Conservation (phyloP, 139 green algal genomes). For the Chlorella sp. region DNA sequence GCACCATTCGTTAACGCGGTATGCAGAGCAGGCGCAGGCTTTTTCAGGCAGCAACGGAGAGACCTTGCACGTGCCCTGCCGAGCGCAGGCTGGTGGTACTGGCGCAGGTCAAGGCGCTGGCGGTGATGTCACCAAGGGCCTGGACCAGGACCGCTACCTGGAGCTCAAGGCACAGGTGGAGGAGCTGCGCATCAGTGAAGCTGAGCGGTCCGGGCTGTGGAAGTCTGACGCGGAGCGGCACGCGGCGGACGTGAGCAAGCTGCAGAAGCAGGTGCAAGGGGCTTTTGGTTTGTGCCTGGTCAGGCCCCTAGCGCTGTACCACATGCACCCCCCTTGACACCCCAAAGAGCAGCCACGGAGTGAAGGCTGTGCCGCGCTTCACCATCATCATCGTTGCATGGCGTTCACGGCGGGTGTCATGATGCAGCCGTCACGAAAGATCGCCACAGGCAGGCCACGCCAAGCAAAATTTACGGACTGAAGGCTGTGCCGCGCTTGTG, state of each 20-base stretch:
- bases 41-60: not conserved
- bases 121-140: no score
- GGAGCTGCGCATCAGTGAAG: not conserved
- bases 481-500: not conserved
- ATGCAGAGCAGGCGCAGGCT: not conserved
- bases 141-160: not conserved
- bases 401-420: no score
- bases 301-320: no score
- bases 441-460: no score
- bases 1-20: not conserved
- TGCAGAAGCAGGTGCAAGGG: not conserved
- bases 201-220: not conserved
- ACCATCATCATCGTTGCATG: not conserved
- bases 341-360: not conserved
- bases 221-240: not conserved
- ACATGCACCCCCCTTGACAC: no score
- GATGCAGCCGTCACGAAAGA: no score
- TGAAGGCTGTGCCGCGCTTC: not conserved
- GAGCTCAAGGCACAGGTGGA: not conserved
- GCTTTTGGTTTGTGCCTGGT: not conserved
- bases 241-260: not conserved
- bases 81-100: not conserved
- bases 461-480: no score
- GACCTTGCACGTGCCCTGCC: not conserved
- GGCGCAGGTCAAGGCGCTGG: not conserved